Conservation (phyloP, 371 early-diverging fungal genomes). For the Lichtheimia ramosa region DNA sequence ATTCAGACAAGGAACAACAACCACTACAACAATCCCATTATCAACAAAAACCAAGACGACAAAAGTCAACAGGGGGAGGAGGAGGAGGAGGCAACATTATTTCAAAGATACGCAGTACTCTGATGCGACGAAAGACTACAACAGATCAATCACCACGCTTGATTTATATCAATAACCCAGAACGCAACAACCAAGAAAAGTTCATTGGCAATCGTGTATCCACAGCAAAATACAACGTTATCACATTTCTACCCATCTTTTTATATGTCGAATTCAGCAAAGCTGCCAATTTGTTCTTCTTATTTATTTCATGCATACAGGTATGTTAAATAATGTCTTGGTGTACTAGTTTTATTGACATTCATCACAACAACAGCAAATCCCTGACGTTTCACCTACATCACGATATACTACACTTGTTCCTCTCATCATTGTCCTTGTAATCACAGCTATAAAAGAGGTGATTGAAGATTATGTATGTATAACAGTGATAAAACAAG, state of each 20-base stretch:
- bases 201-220: conserved; percentile 81
- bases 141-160: conserved; percentile 52
- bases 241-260: conserved; percentile 91
- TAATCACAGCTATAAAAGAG: conserved; percentile 96
- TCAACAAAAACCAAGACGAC: neutral
- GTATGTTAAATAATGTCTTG: conserved; percentile 37
- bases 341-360: neutral
- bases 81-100: neutral
- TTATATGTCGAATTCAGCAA: conserved; percentile 93
- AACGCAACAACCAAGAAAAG: conserved; percentile 68
- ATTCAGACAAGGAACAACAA: conserved; percentile 11
- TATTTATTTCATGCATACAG: conserved; percentile 85
- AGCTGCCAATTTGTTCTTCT: conserved; percentile 94
- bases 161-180: conserved; percentile 81
- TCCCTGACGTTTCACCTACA: conserved; percentile 81
- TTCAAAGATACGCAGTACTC: neutral
- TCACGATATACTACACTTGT: conserved; percentile 88
- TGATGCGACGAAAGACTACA: conserved; percentile 3
- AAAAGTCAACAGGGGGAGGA: neutral
- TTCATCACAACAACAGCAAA: conserved; percentile 58
- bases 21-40: neutral
- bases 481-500: neutral
- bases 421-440: conserved; percentile 88
- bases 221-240: conserved; percentile 87
- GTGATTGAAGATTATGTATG: conserved; percentile 90